These are phyloP conservation scores for Hylodesmum podocarpum DNA, from an alignment of 306 rosid species.

Conservation along the genomic window DNA sequence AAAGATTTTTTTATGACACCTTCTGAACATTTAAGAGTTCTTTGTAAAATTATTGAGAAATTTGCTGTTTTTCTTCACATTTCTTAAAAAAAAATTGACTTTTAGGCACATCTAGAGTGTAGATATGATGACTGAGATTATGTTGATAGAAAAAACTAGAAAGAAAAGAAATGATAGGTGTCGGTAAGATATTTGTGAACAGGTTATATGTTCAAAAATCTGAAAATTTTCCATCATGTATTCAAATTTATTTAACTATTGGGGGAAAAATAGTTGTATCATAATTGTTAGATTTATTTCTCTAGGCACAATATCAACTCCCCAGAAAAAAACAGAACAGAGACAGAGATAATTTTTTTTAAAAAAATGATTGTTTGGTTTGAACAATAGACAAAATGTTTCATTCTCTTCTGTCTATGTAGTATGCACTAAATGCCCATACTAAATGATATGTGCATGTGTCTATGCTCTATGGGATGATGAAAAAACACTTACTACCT, in stretches of 20 bases:
- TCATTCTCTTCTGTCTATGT: neutral
- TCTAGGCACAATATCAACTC: neutral
- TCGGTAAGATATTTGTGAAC: no score
- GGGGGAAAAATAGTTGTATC: neutral
- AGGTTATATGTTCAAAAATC: no score
- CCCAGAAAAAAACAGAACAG: neutral
- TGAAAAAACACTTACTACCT: neutral
- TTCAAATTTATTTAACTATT: neutral
- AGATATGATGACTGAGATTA: no score
- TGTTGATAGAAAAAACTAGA: no score
- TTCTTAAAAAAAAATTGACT: no score
- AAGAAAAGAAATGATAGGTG: no score
- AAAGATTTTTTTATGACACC: neutral
- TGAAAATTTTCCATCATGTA: no score
- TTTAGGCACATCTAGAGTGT: no score
- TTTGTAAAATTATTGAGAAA: no score
- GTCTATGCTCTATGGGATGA: neutral
- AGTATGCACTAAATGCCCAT: neutral
- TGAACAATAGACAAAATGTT: neutral
- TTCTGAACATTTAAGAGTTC: neutral
- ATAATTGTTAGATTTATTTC: neutral
- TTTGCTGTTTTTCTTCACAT: no score
- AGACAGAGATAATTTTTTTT: neutral
- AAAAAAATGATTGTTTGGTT: neutral
- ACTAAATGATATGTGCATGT: neutral